These are phyloP conservation scores for Leccinum ponderosum DNA, from an alignment of 1,284 basidiomycete genomes.

Conservation along the genomic window DNA sequence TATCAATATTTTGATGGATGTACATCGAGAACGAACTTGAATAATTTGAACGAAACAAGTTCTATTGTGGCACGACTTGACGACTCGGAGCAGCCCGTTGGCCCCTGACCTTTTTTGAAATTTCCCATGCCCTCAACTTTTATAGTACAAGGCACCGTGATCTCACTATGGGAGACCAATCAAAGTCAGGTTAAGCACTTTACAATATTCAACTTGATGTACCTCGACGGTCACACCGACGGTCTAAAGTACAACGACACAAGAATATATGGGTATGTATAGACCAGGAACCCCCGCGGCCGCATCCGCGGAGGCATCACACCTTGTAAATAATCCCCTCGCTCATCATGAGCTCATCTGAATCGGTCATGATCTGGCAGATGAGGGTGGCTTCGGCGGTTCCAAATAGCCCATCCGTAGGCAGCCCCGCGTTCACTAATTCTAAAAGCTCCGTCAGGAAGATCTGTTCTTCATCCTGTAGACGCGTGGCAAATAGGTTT, in stretches of 20 bases:
- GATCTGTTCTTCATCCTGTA: slow-evolving; percentile 78
- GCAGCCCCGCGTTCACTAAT: slow-evolving; percentile 78
- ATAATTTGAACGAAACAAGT: background rate
- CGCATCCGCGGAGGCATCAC: slow-evolving; percentile 30
- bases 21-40: background rate
- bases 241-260: background rate
- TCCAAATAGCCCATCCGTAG: slow-evolving; percentile 71
- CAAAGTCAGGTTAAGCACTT: background rate
- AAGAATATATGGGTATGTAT: background rate
- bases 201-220: background rate
- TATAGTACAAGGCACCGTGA: too few relatives aligned
- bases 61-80: background rate
- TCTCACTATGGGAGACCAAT: background rate
- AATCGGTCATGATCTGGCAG: slow-evolving; percentile 77
- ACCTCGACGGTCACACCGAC: background rate
- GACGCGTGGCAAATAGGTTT: slow-evolving; percentile 63
- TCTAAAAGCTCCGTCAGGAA: slow-evolving; percentile 73
- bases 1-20: background rate
- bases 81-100: too few relatives aligned
- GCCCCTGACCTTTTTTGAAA: too few relatives aligned
- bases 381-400: slow-evolving; percentile 78
- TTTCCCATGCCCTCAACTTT: too few relatives aligned
- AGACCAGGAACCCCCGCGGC: background rate
- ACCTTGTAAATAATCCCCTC: slow-evolving; percentile 80
- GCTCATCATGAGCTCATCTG: slow-evolving; percentile 87